A percentile compares a stretch with the other conserved stretches of the same genome.
Conservation (phyloP, 208 protist species). For the Kentomonas sorsogonicus region DNA sequence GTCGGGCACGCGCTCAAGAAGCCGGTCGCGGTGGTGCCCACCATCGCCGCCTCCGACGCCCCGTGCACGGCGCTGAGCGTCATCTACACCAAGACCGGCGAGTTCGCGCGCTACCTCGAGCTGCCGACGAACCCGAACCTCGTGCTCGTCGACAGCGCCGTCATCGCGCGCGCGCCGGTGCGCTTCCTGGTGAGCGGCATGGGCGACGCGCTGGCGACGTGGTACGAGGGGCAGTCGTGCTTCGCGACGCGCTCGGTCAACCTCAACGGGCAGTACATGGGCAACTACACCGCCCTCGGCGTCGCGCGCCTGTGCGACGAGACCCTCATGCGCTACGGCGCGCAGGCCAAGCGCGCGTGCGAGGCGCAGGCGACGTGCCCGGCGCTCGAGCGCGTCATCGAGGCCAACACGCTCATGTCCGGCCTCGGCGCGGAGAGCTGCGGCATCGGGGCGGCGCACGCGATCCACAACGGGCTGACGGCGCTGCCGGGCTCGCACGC, state of each 20-base stretch:
- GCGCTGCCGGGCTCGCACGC: constrained; percentile 13
- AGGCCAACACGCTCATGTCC: constrained; percentile 27
- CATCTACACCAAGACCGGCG: constrained; percentile 19
- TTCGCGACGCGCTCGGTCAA: constrained; percentile 18
- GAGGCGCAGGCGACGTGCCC: constrained; percentile 20
- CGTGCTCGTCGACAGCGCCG: constrained; percentile 25
- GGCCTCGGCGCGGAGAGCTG: constrained; percentile 23
- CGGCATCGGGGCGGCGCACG: constrained; percentile 22
- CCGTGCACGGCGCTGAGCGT: constrained; percentile 25
- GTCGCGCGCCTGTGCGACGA: constrained; percentile 30
- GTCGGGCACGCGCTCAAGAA: constrained; percentile 21
- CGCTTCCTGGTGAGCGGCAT: constrained; percentile 28
- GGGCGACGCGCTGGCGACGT: constrained; percentile 29
- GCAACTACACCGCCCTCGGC: constrained; percentile 21
- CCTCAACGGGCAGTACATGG: constrained; percentile 19
- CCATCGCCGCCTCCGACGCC: constrained; percentile 23
- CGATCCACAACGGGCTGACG: constrained; percentile 31
- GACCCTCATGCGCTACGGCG: constrained; percentile 21
- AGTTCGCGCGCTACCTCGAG: constrained; percentile 23
- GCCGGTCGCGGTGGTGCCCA: constrained; percentile 20
- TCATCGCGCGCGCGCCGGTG: constrained; percentile 22
- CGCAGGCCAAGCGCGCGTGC: constrained; percentile 23
- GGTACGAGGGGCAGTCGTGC: constrained; percentile 23
- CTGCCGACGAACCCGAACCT: constrained; percentile 25
- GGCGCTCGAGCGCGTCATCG: constrained; percentile 27